phyloP scores from a whole-genome alignment of 2,329 filamentous ascomycete species.

The Rosellinia necatrix region DNA sequence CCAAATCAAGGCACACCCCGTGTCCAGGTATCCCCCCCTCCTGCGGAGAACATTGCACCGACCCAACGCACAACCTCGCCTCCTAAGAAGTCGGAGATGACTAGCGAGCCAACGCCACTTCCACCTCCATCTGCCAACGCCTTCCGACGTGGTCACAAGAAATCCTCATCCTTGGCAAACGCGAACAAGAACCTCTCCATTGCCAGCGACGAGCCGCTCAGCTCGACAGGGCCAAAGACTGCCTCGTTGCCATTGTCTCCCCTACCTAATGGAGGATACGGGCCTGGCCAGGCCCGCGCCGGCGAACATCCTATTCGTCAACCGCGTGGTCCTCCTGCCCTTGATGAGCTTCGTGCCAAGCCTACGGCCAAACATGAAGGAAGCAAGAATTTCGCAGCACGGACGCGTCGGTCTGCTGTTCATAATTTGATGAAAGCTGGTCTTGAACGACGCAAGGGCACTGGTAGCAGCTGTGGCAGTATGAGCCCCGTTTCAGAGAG shows the following conservation, averaged over 20 bases:
- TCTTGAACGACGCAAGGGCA: conserved; percentile 80
- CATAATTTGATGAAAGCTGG: conserved; percentile 91
- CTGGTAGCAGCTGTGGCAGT: conserved; percentile 72
- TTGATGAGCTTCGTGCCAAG: conserved; percentile 88
- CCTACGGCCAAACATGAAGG: conserved; percentile 93
- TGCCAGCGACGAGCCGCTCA: conserved; percentile 52
- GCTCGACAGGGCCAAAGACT: conserved; percentile 74
- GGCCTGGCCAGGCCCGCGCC: conserved; percentile 87
- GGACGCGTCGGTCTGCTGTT: conserved; percentile 88
- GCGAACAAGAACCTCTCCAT: conserved; percentile 56
- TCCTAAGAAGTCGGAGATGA: conserved; percentile 70
- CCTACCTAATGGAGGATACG: conserved; percentile 77
- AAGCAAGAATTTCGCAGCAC: conserved; percentile 95
- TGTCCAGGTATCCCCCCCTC: conserved; percentile 81
- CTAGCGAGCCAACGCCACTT: conserved; percentile 70
- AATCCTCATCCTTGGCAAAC: conserved; percentile 75
- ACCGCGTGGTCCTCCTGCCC: conserved; percentile 85
- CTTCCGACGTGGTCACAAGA: conserved; percentile 93
- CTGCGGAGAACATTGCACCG: conserved; percentile 59
- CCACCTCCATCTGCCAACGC: conserved; percentile 88
- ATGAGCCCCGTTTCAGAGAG: conserved; percentile 90
- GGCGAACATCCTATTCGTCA: conserved; percentile 94
- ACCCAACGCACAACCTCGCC: conserved; percentile 67
- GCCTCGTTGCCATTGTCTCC: conserved; percentile 80
- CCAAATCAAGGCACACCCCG: conserved; percentile 64